These are phyloP conservation scores for Exophiala sp. DNA, from an alignment of 2,329 filamentous ascomycete genomes.

Conservation along the genomic window DNA sequence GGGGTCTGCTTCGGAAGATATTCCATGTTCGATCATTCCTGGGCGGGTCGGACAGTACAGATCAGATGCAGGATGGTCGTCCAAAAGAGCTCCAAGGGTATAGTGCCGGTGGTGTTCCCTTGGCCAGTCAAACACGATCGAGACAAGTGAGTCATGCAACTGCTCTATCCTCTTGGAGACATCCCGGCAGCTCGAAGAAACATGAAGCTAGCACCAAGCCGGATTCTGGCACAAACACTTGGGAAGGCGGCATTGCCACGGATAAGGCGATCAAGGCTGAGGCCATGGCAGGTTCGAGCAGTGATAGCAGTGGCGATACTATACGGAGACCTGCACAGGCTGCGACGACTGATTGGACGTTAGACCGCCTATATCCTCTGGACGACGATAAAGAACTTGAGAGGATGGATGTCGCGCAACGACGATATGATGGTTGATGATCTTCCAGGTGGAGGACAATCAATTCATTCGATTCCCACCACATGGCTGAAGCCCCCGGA, in stretches of 20 bases:
- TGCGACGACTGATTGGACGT: conserved; percentile 14
- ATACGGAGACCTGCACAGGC: conserved; percentile 5
- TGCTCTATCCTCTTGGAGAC: conserved; percentile 6
- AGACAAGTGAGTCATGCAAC: conserved; percentile 10
- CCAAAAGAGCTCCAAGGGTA: conserved; percentile 12
- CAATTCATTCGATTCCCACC: no score
- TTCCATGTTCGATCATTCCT: conserved; percentile 37
- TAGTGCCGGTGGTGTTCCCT: conserved; percentile 11
- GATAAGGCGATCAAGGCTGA: conserved; percentile 16
- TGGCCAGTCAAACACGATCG: conserved; percentile 10
- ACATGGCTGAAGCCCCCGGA: no score
- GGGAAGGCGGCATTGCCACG: neutral
- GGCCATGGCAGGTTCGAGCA: conserved; percentile 14
- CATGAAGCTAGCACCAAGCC: neutral
- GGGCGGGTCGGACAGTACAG: conserved; percentile 19
- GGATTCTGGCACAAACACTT: neutral
- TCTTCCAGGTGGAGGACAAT: neutral
- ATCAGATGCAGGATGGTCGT: conserved; percentile 16
- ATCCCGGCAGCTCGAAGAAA: conserved; percentile 3
- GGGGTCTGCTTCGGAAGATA: conserved; percentile 53
- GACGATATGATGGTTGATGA: conserved; percentile 15
- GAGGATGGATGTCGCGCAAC: conserved; percentile 10
- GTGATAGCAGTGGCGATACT: conserved; percentile 17
- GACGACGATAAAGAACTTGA: conserved; percentile 25
- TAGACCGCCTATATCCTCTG: conserved; percentile 27